Evolutionary conservation across 2,329 filamentous ascomycete genomes (phyloP).

Genomic region (Coniochaeta pulveracea): DNA sequence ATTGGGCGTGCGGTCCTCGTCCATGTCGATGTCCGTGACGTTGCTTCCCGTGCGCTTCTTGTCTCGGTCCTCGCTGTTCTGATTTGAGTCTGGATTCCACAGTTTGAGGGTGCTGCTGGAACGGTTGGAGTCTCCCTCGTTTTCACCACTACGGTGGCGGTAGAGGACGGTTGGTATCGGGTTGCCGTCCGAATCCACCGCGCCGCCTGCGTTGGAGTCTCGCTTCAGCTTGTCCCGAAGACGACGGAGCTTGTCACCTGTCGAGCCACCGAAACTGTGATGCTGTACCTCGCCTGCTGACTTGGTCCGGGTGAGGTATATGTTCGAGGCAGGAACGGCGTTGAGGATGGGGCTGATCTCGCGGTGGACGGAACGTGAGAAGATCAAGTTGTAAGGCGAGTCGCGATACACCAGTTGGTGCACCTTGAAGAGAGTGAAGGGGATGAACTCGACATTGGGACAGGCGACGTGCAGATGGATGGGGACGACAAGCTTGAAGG

Average conservation of each 20-base stretch:
- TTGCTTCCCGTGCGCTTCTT: constrained; percentile 8
- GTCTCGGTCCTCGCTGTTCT: constrained; percentile 6
- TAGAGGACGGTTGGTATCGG: constrained; percentile 15
- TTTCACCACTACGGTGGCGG: constrained; percentile 12
- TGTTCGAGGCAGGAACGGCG: constrained; percentile 11
- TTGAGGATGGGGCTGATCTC: constrained; percentile 44
- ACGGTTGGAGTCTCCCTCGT: constrained; percentile 14
- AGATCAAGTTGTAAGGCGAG: constrained; percentile 43
- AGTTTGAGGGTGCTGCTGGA: constrained; percentile 22
- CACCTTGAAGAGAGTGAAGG: constrained; percentile 53
- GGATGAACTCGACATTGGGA: constrained; percentile 44
- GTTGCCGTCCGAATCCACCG: constrained; percentile 18
- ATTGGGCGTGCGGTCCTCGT: constrained; percentile 3
- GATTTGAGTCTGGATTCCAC: constrained; percentile 15
- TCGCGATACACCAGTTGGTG: constrained; percentile 51
- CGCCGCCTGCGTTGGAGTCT: constrained; percentile 4
- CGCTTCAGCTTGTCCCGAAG: constrained; percentile 5
- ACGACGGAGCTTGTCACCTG: background rate
- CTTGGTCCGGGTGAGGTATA: constrained; percentile 7
- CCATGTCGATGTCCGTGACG: constrained; percentile 6
- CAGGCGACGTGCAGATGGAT: constrained; percentile 43
- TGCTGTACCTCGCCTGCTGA: constrained; percentile 6
- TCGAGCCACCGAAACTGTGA: constrained; percentile 2
- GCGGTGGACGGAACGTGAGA: constrained; percentile 47
- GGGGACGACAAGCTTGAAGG: constrained; percentile 50